phyloP scores from a whole-genome alignment of 2,329 filamentous ascomycete genomes.

The Coniochaeta pulveracea region DNA sequence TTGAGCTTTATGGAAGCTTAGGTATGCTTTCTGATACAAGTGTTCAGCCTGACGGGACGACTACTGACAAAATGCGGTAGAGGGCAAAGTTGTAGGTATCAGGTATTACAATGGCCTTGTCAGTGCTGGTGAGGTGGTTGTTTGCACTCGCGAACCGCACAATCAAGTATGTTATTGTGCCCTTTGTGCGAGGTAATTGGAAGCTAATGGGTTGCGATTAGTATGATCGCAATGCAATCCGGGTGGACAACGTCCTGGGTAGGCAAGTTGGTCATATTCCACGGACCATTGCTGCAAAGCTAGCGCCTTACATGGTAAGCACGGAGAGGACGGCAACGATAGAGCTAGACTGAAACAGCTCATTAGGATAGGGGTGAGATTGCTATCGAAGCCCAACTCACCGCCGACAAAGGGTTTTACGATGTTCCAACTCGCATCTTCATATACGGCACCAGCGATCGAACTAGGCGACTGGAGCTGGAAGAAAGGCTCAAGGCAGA shows the following conservation, averaged over 20 bases:
- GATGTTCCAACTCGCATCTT: slow-evolving; percentile 63
- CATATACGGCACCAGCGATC: slow-evolving; percentile 57
- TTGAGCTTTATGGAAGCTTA: slow-evolving; percentile 36
- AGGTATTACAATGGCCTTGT: slow-evolving; percentile 54
- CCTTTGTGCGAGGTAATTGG: no score
- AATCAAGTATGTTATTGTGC: slow-evolving; percentile 37
- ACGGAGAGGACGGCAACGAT: background rate
- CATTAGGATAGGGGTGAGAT: slow-evolving; percentile 45
- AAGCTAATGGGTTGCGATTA: slow-evolving; percentile 9
- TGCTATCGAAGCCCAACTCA: slow-evolving; percentile 57
- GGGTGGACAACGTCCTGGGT: slow-evolving; percentile 64
- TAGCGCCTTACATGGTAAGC: slow-evolving; percentile 60
- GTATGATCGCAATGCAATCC: slow-evolving; percentile 68
- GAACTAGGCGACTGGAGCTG: slow-evolving; percentile 38
- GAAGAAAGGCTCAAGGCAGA: slow-evolving; percentile 52
- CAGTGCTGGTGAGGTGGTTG: slow-evolving; percentile 49
- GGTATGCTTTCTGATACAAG: slow-evolving; percentile 25
- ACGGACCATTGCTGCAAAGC: slow-evolving; percentile 51
- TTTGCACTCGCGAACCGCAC: slow-evolving; percentile 51
- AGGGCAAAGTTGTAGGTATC: slow-evolving; percentile 37
- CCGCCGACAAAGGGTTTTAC: slow-evolving; percentile 51
- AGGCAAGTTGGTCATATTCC: slow-evolving; percentile 73
- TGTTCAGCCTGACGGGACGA: no score
- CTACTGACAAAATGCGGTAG: slow-evolving; percentile 13
- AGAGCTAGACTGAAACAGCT: background rate